phyloP scores from a whole-genome alignment of 2,329 filamentous ascomycete genomes.

The Paraphoma chrysanthemicola region DNA sequence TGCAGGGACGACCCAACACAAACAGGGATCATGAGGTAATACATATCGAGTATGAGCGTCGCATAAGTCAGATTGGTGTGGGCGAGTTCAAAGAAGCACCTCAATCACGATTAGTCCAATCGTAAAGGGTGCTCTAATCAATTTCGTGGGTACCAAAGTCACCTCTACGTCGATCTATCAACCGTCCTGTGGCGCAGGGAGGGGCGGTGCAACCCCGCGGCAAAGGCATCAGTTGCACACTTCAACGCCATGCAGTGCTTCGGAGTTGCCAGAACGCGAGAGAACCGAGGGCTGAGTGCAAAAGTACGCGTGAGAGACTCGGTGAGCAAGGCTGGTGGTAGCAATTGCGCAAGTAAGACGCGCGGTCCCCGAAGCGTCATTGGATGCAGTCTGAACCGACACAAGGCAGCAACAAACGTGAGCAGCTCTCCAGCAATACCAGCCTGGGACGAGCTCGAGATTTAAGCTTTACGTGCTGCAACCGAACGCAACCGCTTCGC shows the following conservation, averaged over 20 bases:
- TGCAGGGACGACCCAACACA: neutral
- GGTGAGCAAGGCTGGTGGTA: neutral
- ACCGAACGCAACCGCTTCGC: neutral
- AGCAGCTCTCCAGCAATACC: slow-evolving; percentile 5
- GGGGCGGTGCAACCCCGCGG: neutral
- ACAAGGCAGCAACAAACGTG: slow-evolving; percentile 18
- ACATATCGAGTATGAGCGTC: neutral
- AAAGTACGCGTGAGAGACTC: neutral
- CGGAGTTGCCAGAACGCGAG: neutral
- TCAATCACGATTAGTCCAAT: no score
- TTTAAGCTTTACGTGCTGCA: slow-evolving; percentile 6
- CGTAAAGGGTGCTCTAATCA: no score
- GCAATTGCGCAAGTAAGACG: slow-evolving; percentile 5
- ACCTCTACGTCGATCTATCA: no score
- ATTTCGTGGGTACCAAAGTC: no score
- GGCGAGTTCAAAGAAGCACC: no score
- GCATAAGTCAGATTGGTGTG: no score
- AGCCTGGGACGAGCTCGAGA: neutral
- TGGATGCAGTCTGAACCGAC: slow-evolving; percentile 6
- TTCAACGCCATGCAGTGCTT: neutral
- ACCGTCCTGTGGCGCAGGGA: neutral
- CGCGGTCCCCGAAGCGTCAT: slow-evolving; percentile 9
- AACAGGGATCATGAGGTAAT: neutral
- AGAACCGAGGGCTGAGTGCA: slow-evolving; percentile 2
- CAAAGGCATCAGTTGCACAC: neutral